A percentile compares a stretch with the other conserved stretches of the same genome.
Conservation (phyloP, 1,139 yeast species). For the Pichia sp. region DNA sequence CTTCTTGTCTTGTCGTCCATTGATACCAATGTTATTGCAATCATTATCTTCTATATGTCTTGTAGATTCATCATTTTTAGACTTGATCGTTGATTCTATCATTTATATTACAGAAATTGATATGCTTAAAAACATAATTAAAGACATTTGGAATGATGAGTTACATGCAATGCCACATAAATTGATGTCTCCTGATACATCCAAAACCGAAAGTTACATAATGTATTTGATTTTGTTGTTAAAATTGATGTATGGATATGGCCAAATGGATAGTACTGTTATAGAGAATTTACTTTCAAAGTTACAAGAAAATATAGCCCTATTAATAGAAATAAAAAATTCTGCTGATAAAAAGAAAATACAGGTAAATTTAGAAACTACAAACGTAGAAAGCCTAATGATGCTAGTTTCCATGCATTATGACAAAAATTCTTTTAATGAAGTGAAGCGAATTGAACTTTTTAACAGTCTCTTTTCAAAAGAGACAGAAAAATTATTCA, state of each 20-base stretch:
- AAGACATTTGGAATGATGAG: conserved; percentile 24
- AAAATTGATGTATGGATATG: conserved; percentile 3
- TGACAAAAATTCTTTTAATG: conserved; percentile 7
- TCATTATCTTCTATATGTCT: conserved; percentile 21
- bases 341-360: conserved; percentile 16
- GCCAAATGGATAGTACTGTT: not conserved
- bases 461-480: conserved; percentile 19
- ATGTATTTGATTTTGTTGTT: conserved; percentile 8
- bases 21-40: conserved; percentile 29
- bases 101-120: conserved; percentile 9
- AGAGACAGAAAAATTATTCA: conserved; percentile 17
- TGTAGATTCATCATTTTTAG: conserved; percentile 13
- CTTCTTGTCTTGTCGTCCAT: conserved; percentile 30
- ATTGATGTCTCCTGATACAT: conserved; percentile 19
- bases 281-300: conserved; percentile 1
- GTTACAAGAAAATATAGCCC: conserved; percentile 4
- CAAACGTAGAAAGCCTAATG: conserved; percentile 14
- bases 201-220: conserved; percentile 7
- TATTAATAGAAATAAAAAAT: conserved; percentile 7
- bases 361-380: conserved; percentile 1
- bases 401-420: conserved; percentile 18
- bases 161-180: conserved; percentile 28
- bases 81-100: conserved; percentile 15
- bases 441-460: conserved; percentile 15
- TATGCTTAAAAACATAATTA: conserved; percentile 7